Base-by-base conservation (phyloP, 2,329 filamentous ascomycete genomes). In the Fusarium abutilonis region DNA sequence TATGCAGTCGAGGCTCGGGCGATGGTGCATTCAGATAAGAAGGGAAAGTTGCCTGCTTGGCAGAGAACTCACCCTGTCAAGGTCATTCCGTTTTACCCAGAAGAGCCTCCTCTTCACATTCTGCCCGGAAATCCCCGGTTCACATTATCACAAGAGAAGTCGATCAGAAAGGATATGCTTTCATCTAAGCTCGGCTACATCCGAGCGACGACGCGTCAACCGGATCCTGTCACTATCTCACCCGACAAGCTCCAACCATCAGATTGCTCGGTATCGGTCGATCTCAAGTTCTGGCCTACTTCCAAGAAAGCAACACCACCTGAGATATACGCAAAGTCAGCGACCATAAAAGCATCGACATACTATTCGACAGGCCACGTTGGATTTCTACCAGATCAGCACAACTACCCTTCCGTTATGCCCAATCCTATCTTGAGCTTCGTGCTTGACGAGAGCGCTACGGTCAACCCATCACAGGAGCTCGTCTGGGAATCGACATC, bases 241-340 rank as follows among this genome's bases (percentile, higher is more conserved):
- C 31, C 47, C 1, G 64, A 68, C 6, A 63, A 60, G 4, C 32
- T 70, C 0, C 39, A 49, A 7, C 51, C 64, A 0, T 64, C 64
- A 0, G 26, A 45, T 0, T 57, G 50, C 9, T 47, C 45, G 8
- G 9, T 66, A 1, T 32, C 35, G 1, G 46, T 69, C 3, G 39
- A 60, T 9, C 50, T 69, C 1, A 62, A 68, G 15, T 69, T 68
- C 31, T 62, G 47, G 36, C 62, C 67, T 1, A 53, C 58, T 6
- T 56, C 60, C 4, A 46, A 52, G 9, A 63, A 60, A 11, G 38
- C 26, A 1, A 32, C 19, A 0, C 65, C 62, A 0, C 65, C 65
- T 0, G 49, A 66, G 14, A 43, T 68, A 3, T 54, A 58, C 3
- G 49, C 48, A 3, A 60, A 54, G 4, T 63, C 62, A 3, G 65